Percentiles rank a stretch among this genome's conserved stretches.
phyloP scores from a whole-genome alignment of 257 asterid genomes.

The Ilex aquifolium region DNA sequence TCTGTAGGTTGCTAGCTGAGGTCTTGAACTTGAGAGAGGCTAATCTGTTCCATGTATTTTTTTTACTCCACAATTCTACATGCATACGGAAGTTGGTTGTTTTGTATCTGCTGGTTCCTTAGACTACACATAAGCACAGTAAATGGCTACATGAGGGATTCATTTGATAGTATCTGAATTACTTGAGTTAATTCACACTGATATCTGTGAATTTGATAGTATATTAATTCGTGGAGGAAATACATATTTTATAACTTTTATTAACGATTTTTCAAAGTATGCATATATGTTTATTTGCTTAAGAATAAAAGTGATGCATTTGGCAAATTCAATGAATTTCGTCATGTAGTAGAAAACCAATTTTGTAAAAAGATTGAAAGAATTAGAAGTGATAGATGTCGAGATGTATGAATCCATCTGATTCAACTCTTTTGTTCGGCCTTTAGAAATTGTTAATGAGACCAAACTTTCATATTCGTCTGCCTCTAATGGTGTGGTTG shows the following conservation, averaged over 20 bases:
- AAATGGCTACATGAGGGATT: neutral
- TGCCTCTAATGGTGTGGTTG: neutral
- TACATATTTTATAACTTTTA: neutral
- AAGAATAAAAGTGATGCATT: slow-evolving; percentile 1
- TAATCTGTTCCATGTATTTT: too few relatives aligned
- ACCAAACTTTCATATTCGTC: neutral
- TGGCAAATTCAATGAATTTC: neutral
- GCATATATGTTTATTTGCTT: neutral
- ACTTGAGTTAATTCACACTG: neutral
- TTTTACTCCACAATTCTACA: too few relatives aligned
- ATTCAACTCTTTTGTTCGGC: neutral
- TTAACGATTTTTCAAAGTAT: neutral
- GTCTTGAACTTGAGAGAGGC: too few relatives aligned
- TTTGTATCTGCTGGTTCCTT: too few relatives aligned
- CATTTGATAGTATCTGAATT: neutral
- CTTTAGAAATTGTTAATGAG: neutral
- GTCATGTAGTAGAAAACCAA: slow-evolving; percentile 3
- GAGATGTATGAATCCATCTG: slow-evolving; percentile 3
- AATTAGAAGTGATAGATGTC: slow-evolving; percentile 7
- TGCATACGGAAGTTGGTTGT: too few relatives aligned
- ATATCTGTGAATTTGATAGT: neutral
- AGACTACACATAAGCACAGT: too few relatives aligned
- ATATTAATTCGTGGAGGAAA: neutral
- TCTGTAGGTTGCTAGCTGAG: too few relatives aligned
- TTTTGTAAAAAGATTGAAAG: neutral